Evolutionary conservation across 208 protist species (phyloP), one percentile per base, ranked within the genome.

Genomic region (Herpetomonas tarakana): DNA sequence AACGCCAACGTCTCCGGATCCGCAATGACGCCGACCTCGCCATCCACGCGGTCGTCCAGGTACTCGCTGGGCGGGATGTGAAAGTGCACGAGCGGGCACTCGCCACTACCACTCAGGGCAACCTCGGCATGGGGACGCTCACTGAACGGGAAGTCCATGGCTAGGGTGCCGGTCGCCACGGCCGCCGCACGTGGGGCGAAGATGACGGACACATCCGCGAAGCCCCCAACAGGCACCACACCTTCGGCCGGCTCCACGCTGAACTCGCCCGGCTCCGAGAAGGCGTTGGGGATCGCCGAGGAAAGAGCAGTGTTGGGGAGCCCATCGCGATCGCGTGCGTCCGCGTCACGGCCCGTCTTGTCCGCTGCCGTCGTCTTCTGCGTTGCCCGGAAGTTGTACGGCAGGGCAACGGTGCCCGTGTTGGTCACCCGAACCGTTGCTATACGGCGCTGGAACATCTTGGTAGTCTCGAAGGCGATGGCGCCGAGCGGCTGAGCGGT

Each of bases 21-120:
- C 18, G 71, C 47, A 9, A 63, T 24, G 0, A 50, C 29, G 26
- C 78, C 76, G 12, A 59, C 68, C 54, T 86, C 78, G 28, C 83
- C 85, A 31, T 91, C 80, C 11, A 87, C 52, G 21, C 94, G 83
- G 0, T 68, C 74, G 14, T 27, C 49, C 9, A 98, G 71, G 58
- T 98, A 98, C 27, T 26, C 19, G 31, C 73, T 97, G 9, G 76
- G 65, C 2, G 83, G 81, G 2, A 98, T 58, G 39, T 98, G 83
- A 69, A 99, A 96, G 80, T 99, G 98, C 50, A 98, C 96, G n/a
- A 98, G 66, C 3, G 98, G 97, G 58, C 97, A 96, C 61, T 88
- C 80, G 9, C 78, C 86, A 12, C 58, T 66, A 16, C 96, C 97
- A 26, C 65, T 65, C 46, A 99, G 63, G 2, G 74, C 60, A 21